Evolutionary conservation across 345 rosid species (phyloP), one percentile per base, ranked within the genome.

Genomic region (Gossypium bickii): DNA sequence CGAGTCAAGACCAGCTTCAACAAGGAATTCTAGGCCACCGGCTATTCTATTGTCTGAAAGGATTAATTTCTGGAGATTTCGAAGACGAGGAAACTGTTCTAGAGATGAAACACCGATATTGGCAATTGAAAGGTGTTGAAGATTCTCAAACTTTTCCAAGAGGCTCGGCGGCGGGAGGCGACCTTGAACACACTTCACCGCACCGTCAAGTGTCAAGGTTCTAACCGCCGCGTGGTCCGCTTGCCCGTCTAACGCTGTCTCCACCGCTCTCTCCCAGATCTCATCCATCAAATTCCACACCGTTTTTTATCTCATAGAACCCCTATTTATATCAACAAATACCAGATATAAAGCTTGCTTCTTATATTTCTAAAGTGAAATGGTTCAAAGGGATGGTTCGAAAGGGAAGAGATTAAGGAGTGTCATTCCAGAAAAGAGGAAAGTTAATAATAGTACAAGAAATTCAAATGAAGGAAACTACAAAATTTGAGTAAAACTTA

Each of bases 191-290:
- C 90, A 87, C 87, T 91, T 91, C 17, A 91, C 92, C 1, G 93
- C 92, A 15, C 97, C 94, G 74, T 91, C 97, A 43, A 91, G 85
- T 16, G 92, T 91, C 10, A 91, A 81, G 29, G 78, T 68, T 3
- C 88, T 80, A 29, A 76, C 78, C 59, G 85, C 85, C 1, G 75
- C 18, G 17, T 60, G 83, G 76, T 89, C 92, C 49, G 85, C 71
- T 81, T 83, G 83, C 59, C 93, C 92, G 48, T 78, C 93, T 52
- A 89, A 75, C 22, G 92, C 91, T 70, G 90, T 78, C 80, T 85
- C 91, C 73, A 91, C 91, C 51, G 92, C 92, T 77, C 86, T 74
- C 77, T 91, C 90, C 97, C 97, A 91, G 80, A 87, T 88, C 91
- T 91, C 94, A 67, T 88, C 97, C 97, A 91, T 87, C 78, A 65